A percentile compares a stretch with the other conserved stretches of the same genome.
phyloP scores from a whole-genome alignment of 164 flowering plant genomes.

The Umbellularia californica region DNA sequence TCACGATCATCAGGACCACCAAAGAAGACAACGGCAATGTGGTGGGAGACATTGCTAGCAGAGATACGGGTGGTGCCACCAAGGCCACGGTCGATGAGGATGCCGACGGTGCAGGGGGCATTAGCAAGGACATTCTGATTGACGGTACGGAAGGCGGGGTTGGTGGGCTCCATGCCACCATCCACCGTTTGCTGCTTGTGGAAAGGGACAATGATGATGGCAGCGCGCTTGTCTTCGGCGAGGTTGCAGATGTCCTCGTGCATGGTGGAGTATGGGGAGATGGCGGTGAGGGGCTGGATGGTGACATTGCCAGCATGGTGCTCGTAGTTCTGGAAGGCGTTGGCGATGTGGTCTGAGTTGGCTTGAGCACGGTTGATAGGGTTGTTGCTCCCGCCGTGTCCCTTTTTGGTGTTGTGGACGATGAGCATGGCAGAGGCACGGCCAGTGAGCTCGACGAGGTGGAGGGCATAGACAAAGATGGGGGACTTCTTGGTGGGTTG shows the following conservation, averaged over 20 bases:
- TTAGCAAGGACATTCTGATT: constrained; percentile 21
- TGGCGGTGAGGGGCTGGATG: constrained; percentile 24
- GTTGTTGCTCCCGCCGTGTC: neutral
- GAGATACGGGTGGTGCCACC: constrained; percentile 12
- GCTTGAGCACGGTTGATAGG: constrained; percentile 16
- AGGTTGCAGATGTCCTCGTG: constrained; percentile 32
- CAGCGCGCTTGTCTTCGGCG: constrained; percentile 27
- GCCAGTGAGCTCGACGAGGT: constrained; percentile 24
- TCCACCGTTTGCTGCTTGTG: constrained; percentile 31
- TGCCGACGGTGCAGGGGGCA: constrained; percentile 26
- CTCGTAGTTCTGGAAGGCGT: constrained; percentile 23
- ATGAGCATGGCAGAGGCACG: constrained; percentile 27
- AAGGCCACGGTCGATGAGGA: constrained; percentile 23
- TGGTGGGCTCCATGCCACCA: constrained; percentile 26
- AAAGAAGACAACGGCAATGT: constrained; percentile 19
- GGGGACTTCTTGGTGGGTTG: constrained; percentile 19
- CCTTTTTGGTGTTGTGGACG: constrained; percentile 15
- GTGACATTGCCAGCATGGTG: constrained; percentile 9
- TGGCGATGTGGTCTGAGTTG: constrained; percentile 18
- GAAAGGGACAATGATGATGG: constrained; percentile 28
- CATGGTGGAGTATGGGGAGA: constrained; percentile 27
- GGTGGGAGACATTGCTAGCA: constrained; percentile 12
- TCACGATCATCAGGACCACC: constrained; percentile 31
- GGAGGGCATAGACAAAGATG: constrained; percentile 18
- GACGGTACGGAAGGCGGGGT: constrained; percentile 22